phyloP scores from a whole-genome alignment of 805 yeast genomes.

The Candida glaebosa region DNA sequence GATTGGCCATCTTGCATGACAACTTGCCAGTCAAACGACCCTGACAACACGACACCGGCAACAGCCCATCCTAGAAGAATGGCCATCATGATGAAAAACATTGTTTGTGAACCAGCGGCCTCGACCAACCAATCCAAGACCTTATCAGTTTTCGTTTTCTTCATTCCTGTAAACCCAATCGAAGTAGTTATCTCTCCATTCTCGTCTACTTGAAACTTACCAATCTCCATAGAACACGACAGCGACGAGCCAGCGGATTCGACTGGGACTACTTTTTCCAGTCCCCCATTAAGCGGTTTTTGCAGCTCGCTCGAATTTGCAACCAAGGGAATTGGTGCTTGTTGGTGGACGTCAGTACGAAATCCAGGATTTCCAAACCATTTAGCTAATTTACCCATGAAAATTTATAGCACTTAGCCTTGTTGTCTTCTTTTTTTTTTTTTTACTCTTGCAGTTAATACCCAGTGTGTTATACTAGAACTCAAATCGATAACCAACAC shows the following conservation, averaged over 20 bases:
- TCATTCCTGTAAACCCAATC: background rate
- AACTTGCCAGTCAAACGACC: background rate
- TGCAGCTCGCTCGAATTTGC: too few species aligned
- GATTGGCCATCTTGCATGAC: slow-evolving; percentile 1
- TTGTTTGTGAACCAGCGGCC: background rate
- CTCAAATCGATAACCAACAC: too few species aligned
- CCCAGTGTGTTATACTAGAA: too few species aligned
- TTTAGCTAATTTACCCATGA: background rate
- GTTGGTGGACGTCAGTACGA: background rate
- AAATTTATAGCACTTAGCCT: too few species aligned
- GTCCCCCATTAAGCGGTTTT: too few species aligned
- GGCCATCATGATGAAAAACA: background rate
- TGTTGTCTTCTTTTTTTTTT: too few species aligned
- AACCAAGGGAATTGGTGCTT: background rate
- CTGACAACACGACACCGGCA: background rate
- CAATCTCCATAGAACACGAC: background rate
- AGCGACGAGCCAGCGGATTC: background rate
- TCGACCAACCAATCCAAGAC: background rate
- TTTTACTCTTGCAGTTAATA: too few species aligned
- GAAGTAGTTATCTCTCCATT: background rate
- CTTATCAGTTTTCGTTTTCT: background rate
- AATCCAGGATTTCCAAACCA: background rate
- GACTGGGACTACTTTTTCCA: background rate
- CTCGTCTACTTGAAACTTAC: background rate
- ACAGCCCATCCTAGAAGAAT: background rate